A percentile compares a stretch with the other conserved stretches of the same genome.
Conservation (phyloP, 2,329 filamentous ascomycete species). For the Epichloe amarillans region DNA sequence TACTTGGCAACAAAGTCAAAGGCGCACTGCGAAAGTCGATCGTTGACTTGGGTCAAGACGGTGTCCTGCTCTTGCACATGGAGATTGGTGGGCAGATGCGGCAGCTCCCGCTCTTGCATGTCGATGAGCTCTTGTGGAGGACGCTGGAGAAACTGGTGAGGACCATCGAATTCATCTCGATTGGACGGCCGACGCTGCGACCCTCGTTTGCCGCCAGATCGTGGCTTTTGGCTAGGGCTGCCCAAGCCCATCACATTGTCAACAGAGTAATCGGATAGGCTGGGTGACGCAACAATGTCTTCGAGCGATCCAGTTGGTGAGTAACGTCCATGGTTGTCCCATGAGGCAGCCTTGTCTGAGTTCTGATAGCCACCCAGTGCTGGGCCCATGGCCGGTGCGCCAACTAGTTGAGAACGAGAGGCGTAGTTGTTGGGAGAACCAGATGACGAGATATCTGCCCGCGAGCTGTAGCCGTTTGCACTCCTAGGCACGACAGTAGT, state of each 20-base stretch:
- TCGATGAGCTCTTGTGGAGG: conserved; percentile 59
- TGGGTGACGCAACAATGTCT: conserved; percentile 44
- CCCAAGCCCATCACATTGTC: conserved; percentile 34
- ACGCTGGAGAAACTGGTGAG: conserved; percentile 66
- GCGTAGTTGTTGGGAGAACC: conserved; percentile 25
- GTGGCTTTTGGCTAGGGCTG: conserved; percentile 28
- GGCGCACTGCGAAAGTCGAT: conserved; percentile 70
- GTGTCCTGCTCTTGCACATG: conserved; percentile 74
- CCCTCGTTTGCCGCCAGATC: conserved; percentile 33
- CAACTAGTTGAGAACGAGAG: conserved; percentile 27
- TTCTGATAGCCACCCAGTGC: conserved; percentile 26
- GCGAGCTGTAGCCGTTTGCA: conserved; percentile 23
- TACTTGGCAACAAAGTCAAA: conserved; percentile 88
- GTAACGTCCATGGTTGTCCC: conserved; percentile 34
- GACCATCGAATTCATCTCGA: conserved; percentile 80
- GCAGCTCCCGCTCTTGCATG: conserved; percentile 66
- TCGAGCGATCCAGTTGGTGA: conserved; percentile 46
- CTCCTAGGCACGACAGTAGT: conserved; percentile 4
- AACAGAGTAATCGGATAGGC: conserved; percentile 45
- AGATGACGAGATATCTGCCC: conserved; percentile 26
- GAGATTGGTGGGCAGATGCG: conserved; percentile 70
- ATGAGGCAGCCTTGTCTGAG: conserved; percentile 12
- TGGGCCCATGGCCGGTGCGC: conserved; percentile 18
- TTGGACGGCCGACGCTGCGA: conserved; percentile 61
- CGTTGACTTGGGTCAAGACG: conserved; percentile 69